Evolutionary conservation across 2,329 filamentous ascomycete genomes (phyloP).

Genomic region (Colletotrichum sp.): DNA sequence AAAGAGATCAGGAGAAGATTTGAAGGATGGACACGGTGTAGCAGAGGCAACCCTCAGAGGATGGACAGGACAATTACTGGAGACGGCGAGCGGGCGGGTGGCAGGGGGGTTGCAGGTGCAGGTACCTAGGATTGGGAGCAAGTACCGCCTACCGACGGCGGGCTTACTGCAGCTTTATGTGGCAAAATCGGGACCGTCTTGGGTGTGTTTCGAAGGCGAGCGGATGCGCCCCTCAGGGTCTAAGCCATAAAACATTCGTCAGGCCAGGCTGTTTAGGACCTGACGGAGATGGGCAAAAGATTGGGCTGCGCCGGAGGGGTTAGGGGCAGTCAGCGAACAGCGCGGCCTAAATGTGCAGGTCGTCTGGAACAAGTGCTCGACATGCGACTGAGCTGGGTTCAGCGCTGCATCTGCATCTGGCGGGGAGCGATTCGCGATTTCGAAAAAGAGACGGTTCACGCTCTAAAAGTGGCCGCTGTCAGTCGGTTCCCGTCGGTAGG

Average conservation of each 20-base stretch:
- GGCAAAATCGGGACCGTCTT: constrained; percentile 23
- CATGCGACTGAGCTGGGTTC: background rate
- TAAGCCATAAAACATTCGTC: constrained; percentile 22
- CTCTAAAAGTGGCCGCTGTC: background rate
- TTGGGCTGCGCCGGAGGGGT: background rate
- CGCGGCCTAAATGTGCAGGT: background rate
- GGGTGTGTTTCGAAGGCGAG: constrained; percentile 24
- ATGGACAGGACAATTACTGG: background rate
- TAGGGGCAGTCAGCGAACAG: background rate
- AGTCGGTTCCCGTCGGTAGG: background rate
- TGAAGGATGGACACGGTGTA: background rate
- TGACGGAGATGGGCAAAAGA: background rate
- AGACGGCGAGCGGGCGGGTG: background rate
- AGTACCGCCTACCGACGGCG: background rate
- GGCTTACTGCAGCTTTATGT: constrained; percentile 11
- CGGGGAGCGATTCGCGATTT: background rate
- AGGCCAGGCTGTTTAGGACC: constrained; percentile 13
- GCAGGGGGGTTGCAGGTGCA: background rate
- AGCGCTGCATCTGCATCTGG: constrained; percentile 1
- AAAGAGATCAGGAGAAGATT: background rate
- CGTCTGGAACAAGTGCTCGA: background rate
- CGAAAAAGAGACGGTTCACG: background rate
- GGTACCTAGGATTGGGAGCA: background rate
- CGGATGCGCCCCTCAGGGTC: constrained; percentile 19
- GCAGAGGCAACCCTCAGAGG: background rate